Evolutionary conservation across 2,329 filamentous ascomycete species (phyloP).

Genomic region (Xylariaceae sp.): DNA sequence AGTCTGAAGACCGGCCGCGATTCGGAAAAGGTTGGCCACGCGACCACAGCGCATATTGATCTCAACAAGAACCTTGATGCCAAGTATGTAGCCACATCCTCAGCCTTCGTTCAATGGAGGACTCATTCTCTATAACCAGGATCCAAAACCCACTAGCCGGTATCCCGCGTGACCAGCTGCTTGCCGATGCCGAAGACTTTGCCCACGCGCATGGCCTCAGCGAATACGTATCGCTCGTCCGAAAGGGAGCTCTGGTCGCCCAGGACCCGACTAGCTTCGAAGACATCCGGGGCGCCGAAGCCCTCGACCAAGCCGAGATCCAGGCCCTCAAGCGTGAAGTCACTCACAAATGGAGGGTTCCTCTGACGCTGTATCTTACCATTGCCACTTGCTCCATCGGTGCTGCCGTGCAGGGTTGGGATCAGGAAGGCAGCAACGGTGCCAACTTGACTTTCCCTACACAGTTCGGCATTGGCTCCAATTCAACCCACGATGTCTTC

Average conservation of each 20-base stretch:
- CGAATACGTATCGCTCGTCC: slow-evolving; percentile 52
- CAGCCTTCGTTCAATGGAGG: neutral
- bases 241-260: slow-evolving; percentile 69
- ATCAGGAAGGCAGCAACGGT: slow-evolving; percentile 58
- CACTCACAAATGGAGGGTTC: slow-evolving; percentile 62
- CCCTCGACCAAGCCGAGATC: slow-evolving; percentile 56
- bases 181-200: slow-evolving; percentile 52
- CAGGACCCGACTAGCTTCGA: slow-evolving; percentile 62
- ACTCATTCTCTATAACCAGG: slow-evolving; percentile 23
- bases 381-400: slow-evolving; percentile 63
- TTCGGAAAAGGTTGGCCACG: slow-evolving; percentile 33
- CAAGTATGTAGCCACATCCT: slow-evolving; percentile 33
- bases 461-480: slow-evolving; percentile 44
- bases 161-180: slow-evolving; percentile 47
- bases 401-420: slow-evolving; percentile 64
- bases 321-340: slow-evolving; percentile 56
- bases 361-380: slow-evolving; percentile 57
- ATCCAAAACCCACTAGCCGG: slow-evolving; percentile 44
- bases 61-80: slow-evolving; percentile 43
- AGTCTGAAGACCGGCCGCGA: slow-evolving; percentile 7
- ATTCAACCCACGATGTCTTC: slow-evolving; percentile 16
- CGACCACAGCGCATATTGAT: slow-evolving; percentile 34
- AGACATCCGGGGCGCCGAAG: slow-evolving; percentile 49
- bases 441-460: slow-evolving; percentile 57
- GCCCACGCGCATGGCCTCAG: slow-evolving; percentile 52